These are phyloP conservation scores for Endogone sp. DNA, from an alignment of 192 early-diverging fungal species.

Conservation along the genomic window DNA sequence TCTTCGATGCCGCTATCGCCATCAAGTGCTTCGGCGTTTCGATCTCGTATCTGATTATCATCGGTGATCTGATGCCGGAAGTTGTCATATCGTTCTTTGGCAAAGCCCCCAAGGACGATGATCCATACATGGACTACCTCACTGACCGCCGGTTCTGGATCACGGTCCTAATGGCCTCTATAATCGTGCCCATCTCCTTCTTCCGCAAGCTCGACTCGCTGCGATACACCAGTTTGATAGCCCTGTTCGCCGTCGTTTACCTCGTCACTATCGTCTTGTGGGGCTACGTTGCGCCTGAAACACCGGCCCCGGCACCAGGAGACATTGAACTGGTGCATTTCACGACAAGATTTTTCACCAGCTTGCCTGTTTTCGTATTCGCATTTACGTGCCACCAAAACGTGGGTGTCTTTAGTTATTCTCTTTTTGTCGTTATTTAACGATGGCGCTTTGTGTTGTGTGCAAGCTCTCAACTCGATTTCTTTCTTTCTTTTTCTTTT, in stretches of 20 bases:
- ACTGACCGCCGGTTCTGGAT: slow-evolving; percentile 82
- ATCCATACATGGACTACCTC: slow-evolving; percentile 23
- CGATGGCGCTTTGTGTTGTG: no score
- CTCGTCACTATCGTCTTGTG: slow-evolving; percentile 81
- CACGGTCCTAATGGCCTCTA: slow-evolving; percentile 59
- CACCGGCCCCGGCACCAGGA: slow-evolving; percentile 49
- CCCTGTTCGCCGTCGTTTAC: slow-evolving; percentile 84
- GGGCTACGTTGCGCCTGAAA: slow-evolving; percentile 62
- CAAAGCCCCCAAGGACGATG: background rate
- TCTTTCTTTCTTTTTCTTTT: background rate
- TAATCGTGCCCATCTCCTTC: slow-evolving; percentile 77
- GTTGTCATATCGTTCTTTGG: slow-evolving; percentile 1
- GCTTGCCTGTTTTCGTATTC: slow-evolving; percentile 96
- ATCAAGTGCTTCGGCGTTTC: slow-evolving; percentile 98
- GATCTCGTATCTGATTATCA: slow-evolving; percentile 92
- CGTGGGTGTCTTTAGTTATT: no score
- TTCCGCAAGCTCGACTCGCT: slow-evolving; percentile 83
- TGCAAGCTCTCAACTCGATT: no score
- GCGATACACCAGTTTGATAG: slow-evolving; percentile 82
- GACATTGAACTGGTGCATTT: slow-evolving; percentile 56
- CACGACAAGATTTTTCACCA: slow-evolving; percentile 62
- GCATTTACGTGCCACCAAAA: slow-evolving; percentile 99
- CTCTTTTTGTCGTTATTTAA: no score
- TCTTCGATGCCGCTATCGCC: slow-evolving; percentile 95
- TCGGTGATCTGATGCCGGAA: slow-evolving; percentile 88